Percentiles rank a stretch among this genome's conserved stretches.
These are phyloP conservation scores for Termitomyces sp. DNA, from an alignment of 768 basidiomycete genomes.

Conservation along the genomic window DNA sequence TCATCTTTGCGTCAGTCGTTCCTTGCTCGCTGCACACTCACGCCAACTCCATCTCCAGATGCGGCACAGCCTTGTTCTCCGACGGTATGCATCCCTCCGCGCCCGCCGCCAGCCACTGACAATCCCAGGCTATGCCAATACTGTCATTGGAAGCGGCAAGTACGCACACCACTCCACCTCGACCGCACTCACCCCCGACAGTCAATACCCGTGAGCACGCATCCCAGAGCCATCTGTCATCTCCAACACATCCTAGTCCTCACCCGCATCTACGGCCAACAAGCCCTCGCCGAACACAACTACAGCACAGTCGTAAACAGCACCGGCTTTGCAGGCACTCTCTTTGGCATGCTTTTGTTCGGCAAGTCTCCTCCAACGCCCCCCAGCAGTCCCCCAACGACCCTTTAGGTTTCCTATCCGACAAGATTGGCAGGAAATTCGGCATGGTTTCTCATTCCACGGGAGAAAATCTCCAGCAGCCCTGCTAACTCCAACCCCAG, in stretches of 20 bases:
- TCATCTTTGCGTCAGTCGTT: no score
- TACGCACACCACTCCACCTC: no score
- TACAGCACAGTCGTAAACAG: neutral
- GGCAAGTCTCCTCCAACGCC: no score
- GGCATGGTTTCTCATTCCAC: neutral
- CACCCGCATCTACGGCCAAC: neutral
- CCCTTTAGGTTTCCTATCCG: neutral
- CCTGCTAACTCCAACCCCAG: neutral
- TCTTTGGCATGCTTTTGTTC: neutral
- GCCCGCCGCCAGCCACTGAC: no score
- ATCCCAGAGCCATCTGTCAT: neutral
- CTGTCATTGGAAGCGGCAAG: neutral
- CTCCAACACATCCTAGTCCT: neutral
- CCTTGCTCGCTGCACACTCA: no score
- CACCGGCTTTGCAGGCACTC: neutral
- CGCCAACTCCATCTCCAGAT: no score
- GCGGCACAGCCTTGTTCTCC: no score
- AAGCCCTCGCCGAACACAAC: neutral
- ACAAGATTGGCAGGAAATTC: neutral
- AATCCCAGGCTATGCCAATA: neutral
- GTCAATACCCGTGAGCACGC: neutral
- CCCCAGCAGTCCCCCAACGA: no score
- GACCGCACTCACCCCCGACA: no score
- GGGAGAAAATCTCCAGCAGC: no score
- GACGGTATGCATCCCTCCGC: no score